Percentiles rank a stretch among this genome's conserved stretches.
These are phyloP conservation scores for Tetrahymena malaccensis DNA, from an alignment of 73 alveolate species.

Conservation along the genomic window DNA sequence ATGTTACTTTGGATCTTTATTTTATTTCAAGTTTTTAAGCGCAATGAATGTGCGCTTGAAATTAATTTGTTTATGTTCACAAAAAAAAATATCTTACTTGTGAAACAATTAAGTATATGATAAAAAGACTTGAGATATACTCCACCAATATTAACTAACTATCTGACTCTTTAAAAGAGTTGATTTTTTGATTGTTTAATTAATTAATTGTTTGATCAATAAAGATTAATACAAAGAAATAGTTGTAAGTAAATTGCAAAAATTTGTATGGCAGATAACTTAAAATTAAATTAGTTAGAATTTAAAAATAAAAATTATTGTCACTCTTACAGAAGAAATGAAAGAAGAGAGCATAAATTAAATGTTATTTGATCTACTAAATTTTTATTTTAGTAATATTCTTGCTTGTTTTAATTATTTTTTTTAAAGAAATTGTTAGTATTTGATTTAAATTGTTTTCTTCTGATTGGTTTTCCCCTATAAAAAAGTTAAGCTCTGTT, in stretches of 20 bases:
- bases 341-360: too few species aligned
- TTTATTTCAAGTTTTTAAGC: neutral
- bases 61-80: too few species aligned
- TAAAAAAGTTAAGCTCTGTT: neutral
- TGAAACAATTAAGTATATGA: neutral
- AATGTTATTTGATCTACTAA: neutral
- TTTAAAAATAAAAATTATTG: too few species aligned
- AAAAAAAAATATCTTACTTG: neutral
- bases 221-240: neutral
- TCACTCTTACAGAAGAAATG: neutral
- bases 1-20: too few species aligned
- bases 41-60: neutral
- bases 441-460: too few species aligned
- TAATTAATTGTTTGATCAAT: too few species aligned
- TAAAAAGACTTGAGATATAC: too few species aligned
- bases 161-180: too few species aligned
- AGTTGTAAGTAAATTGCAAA: neutral
- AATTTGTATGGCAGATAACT: neutral
- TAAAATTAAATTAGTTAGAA: neutral
- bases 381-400: neutral
- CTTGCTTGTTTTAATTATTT: neutral
- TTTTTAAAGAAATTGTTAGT: too few species aligned
- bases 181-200: too few species aligned
- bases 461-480: neutral
- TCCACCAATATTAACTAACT: too few species aligned